phyloP scores from a whole-genome alignment of 306 rosid species.

The Begonia masoniana region DNA sequence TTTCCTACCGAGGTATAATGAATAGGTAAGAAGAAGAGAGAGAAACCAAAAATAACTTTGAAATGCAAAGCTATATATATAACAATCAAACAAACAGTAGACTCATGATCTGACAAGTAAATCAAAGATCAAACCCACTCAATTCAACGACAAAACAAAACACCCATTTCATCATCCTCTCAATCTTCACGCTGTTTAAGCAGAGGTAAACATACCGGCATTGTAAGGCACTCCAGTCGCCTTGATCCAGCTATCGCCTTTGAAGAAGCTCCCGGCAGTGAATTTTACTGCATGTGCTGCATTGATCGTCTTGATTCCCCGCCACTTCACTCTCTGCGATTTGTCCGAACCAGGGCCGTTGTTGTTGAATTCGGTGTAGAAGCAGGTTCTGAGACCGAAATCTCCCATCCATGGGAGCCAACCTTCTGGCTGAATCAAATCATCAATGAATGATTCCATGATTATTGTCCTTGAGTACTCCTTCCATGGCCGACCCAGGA shows the following conservation, averaged over 20 bases:
- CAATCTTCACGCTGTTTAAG: too few species aligned
- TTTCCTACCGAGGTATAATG: too few species aligned
- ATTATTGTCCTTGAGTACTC: conserved; percentile 52
- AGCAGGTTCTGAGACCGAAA: conserved; percentile 33
- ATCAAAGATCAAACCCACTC: not conserved
- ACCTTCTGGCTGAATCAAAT: conserved; percentile 52
- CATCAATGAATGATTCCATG: conserved; percentile 51
- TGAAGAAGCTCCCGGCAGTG: conserved; percentile 19
- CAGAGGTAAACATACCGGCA: conserved; percentile 11
- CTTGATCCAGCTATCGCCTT: conserved; percentile 47
- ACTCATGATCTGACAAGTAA: not conserved
- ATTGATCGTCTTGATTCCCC: conserved; percentile 35
- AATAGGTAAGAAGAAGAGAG: too few species aligned
- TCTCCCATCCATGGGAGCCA: conserved; percentile 53
- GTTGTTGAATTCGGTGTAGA: conserved; percentile 36
- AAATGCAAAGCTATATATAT: too few species aligned
- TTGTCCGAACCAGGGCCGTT: conserved; percentile 42
- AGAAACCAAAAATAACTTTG: too few species aligned
- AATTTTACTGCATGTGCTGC: conserved; percentile 8
- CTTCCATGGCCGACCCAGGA: conserved; percentile 79
- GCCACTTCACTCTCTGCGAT: conserved; percentile 46
- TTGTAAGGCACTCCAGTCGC: conserved; percentile 30
- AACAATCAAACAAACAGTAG: too few species aligned
- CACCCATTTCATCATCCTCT: too few species aligned
- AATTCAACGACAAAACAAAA: too few species aligned